Base-by-base conservation (phyloP, 441 rosid genomes). In the Arabidopsis lyrata region DNA sequence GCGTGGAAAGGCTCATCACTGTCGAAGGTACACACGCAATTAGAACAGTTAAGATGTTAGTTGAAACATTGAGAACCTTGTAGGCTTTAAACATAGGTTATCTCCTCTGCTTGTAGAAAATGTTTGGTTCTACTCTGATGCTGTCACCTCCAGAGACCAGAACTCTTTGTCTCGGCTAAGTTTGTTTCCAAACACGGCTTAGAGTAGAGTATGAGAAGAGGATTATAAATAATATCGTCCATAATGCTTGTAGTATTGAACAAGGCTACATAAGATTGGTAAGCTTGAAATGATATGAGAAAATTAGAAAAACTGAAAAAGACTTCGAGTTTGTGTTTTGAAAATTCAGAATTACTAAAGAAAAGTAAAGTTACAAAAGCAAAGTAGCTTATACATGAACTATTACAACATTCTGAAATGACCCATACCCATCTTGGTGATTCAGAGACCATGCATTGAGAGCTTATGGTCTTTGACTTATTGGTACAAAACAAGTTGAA, bases 1-100 rank as follows among this genome's bases (percentile, higher is more conserved):
- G 24, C 64, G 18, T 41, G 45, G 31, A 4, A 6, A 15, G 55
- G 48, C 29, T 48, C 47, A 27, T 59, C 67, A 24, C 0, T n/a
- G 66, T 66, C 52, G 42, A 53, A 52, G 76, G 76, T 72, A 72
- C 9, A 15, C 45, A 41, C 15, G 5, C 47, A 44, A 44, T 45
- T 0, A 57, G 42, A 18, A 32, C 14, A 52, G 3, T 16, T 18
- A 0, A 10, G 27, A 10, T 57, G 35, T 38, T 22, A n/a, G 16
- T n/a, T 24, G 50, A 66, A 27, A 38, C 50, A 38, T 38, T 36
- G 6, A 27, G 36, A 66, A 24, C n/a, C 29, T 15, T 49, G 6
- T 50, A 34, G 56, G 31, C 12, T 11, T 47, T 16, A 48, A 65
- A 38, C 20, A 49, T 66, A 39, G 60, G 36, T 0, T 34, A 22